Evolutionary conservation across 129 eudicot genomes (phyloP), one percentile per base, ranked within the genome.

Genomic region (Solidago caesia): DNA sequence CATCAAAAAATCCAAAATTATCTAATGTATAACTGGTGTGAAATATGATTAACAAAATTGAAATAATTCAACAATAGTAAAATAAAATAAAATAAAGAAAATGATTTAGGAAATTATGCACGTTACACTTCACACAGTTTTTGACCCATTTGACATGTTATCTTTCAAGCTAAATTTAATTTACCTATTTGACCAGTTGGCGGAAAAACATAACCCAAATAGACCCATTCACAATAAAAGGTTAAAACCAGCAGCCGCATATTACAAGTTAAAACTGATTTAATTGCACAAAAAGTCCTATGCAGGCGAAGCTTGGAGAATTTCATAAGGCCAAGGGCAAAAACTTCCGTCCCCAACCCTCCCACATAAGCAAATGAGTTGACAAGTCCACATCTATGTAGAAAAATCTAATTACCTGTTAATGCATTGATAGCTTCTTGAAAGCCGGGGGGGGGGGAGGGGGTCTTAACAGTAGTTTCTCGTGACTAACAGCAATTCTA

Each of bases 361-460:
- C 39, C 39, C 39, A 33, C 1, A 44, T 45, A 25, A 26, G 46
- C 60, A 45, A 73, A 72, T 72, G 68, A 15, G 68, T 46, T 9
- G 39, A 2, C 11, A 46, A 12, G 58, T 29, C 15, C 45, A 66
- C 67, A 56, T 42, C 33, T n/a, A 5, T 39, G 51, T 55, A 71
- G 16, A 6, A 76, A 11, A 68, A 58, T 61, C 11, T 13, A 46
- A 1, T 81, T 82, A 92, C 96, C 90, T 1, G 85, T 89, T 76
- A 87, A 85, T 61, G 80, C 80, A 63, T 81, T 72, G 64, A 92
- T 92, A 64, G 95, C 95, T 84, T 92, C 89, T 87, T 92, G 98
- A 71, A 92, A 75, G 67, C 98, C 98, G 64, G 70, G 70, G n/a
- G n/a, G n/a, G n/a, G n/a, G n/a, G n/a, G n/a, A n/a, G 29, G 98